A percentile compares a stretch with the other conserved stretches of the same genome.
These are phyloP conservation scores for Antitrichia curtipendula DNA, from an alignment of 225 moss, liverwort and hornwort species.

Conservation along the genomic window DNA sequence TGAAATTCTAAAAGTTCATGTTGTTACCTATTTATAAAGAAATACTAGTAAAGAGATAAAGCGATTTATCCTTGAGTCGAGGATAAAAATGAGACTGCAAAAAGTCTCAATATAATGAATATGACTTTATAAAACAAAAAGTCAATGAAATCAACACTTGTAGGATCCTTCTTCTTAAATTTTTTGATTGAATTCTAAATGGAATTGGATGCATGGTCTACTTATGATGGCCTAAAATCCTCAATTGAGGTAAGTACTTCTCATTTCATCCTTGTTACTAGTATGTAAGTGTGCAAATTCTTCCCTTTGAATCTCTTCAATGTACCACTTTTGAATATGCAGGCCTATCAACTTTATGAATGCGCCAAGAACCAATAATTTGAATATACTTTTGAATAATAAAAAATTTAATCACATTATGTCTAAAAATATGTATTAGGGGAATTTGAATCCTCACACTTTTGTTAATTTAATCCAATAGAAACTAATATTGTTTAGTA, in stretches of 20 bases:
- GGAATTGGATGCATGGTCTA: background rate
- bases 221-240: background rate
- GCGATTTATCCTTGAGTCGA: too few relatives aligned
- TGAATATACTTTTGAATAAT: background rate
- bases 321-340: background rate
- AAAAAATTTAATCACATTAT: background rate
- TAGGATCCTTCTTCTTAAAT: background rate
- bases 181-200: background rate
- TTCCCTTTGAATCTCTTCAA: background rate
- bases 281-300: background rate
- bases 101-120: too few relatives aligned
- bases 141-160: background rate
- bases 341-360: too few relatives aligned
- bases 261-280: background rate
- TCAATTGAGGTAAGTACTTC: background rate
- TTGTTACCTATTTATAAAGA: too few relatives aligned
- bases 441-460: background rate
- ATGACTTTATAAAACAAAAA: too few relatives aligned
- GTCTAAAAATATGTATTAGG: background rate
- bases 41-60: too few relatives aligned
- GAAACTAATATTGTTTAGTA: background rate
- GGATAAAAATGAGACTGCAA: too few relatives aligned
- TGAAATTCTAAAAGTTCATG: too few relatives aligned
- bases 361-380: background rate
- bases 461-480: background rate